These are phyloP conservation scores for Testicularia cyperi DNA, from an alignment of 1,284 basidiomycete genomes.

Conservation along the genomic window DNA sequence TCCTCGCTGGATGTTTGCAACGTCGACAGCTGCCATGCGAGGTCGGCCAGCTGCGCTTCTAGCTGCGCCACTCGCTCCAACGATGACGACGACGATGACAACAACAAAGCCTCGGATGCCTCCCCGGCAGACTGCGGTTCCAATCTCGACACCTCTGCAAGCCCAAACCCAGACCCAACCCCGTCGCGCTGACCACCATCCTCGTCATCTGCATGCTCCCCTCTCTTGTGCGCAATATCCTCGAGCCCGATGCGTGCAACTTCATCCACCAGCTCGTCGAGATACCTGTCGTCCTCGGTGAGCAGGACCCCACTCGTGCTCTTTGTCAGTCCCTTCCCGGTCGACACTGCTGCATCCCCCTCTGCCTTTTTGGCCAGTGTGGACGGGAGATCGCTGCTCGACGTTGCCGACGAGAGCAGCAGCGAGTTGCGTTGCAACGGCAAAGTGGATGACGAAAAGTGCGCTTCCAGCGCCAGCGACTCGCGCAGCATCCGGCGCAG, in stretches of 20 bases:
- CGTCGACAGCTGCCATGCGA: no score
- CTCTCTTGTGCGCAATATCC: conserved; percentile 4
- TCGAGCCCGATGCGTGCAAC: conserved; percentile 22
- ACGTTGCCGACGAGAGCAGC: neutral
- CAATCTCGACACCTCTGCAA: no score
- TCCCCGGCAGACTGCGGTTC: no score
- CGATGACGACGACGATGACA: no score
- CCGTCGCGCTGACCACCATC: no score
- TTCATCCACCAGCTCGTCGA: conserved; percentile 23
- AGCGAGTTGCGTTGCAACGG: neutral
- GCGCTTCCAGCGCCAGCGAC: conserved; percentile 19
- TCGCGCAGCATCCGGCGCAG: conserved; percentile 24
- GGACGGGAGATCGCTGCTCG: no score
- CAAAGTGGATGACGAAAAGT: conserved; percentile 2
- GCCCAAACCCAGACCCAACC: no score
- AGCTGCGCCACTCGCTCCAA: conserved; percentile 1
- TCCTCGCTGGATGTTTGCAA: no score
- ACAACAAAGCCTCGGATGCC: no score
- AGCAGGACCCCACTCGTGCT: conserved; percentile 20
- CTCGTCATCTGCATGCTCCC: neutral
- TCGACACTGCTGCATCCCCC: neutral
- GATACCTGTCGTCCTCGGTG: conserved; percentile 19
- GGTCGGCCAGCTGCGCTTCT: conserved; percentile 1
- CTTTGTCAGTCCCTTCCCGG: neutral
- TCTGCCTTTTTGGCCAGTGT: neutral